Conservation (phyloP, 345 rosid species). For the Hibiscus syriacus region DNA sequence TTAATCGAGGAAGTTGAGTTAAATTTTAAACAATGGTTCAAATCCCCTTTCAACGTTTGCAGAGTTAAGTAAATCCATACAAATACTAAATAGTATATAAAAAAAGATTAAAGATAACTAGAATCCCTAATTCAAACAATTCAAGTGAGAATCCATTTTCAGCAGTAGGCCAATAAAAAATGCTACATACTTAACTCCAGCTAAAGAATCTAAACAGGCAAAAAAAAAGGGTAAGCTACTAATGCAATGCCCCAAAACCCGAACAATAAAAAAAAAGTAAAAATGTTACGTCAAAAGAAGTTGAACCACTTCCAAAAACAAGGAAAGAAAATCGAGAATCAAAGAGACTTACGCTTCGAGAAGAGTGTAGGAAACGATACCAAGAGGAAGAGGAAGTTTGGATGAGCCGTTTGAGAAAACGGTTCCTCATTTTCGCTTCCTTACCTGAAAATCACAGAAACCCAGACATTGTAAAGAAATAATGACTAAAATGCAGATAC, state of each 20-base stretch:
- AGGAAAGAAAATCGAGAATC: neutral
- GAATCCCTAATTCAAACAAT: neutral
- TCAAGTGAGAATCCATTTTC: neutral
- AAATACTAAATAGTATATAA: neutral
- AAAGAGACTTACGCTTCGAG: constrained; percentile 11
- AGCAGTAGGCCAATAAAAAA: neutral
- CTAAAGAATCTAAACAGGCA: neutral
- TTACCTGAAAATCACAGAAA: no score
- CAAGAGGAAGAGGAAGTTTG: neutral
- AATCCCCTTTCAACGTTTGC: neutral
- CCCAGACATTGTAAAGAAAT: no score
- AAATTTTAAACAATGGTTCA: neutral
- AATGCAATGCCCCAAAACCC: neutral
- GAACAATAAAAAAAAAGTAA: neutral
- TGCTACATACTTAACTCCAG: neutral
- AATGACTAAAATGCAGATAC: no score
- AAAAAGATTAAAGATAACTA: neutral
- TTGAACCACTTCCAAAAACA: neutral
- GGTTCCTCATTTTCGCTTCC: neutral
- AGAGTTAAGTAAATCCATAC: neutral
- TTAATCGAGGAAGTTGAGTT: neutral
- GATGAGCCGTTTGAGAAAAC: neutral
- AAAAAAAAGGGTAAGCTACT: neutral
- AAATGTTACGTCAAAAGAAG: neutral
- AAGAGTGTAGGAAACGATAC: neutral